Conservation (phyloP, 2,329 filamentous ascomycete genomes). For the Aspergillus tubingensis region DNA sequence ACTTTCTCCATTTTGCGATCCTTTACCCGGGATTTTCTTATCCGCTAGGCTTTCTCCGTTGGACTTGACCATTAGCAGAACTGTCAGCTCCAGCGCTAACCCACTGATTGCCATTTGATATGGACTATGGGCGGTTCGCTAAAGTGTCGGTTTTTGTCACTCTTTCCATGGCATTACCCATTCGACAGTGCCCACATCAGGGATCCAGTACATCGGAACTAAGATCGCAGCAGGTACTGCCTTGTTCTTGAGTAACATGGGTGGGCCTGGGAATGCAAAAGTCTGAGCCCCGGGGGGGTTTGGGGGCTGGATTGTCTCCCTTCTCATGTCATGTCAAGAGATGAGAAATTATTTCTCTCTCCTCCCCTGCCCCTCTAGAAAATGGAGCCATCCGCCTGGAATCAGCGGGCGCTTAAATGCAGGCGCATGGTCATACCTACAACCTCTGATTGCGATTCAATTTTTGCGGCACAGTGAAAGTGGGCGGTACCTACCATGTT, state of each 20-base stretch:
- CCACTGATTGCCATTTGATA: constrained; percentile 21
- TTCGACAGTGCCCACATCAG: constrained; percentile 21
- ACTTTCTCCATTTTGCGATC: neutral
- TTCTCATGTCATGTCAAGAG: constrained; percentile 22
- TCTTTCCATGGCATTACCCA: constrained; percentile 17
- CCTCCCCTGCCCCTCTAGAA: constrained; percentile 14
- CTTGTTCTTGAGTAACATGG: constrained; percentile 16
- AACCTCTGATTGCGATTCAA: constrained; percentile 27
- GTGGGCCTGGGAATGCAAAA: constrained; percentile 31
- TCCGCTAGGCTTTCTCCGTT: neutral
- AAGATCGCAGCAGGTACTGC: constrained; percentile 19
- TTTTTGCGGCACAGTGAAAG: constrained; percentile 33
- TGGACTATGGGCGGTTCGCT: constrained; percentile 17
- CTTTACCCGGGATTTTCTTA: neutral
- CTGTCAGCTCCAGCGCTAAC: constrained; percentile 23
- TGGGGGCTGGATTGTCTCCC: constrained; percentile 34
- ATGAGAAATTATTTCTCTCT: constrained; percentile 14
- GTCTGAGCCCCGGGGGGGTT: constrained; percentile 31
- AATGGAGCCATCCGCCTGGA: constrained; percentile 28
- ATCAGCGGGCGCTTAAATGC: constrained; percentile 41
- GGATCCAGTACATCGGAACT: constrained; percentile 28
- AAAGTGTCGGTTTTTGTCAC: constrained; percentile 15
- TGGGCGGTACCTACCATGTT: constrained; percentile 30
- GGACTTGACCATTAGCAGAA: neutral
- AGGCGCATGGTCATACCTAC: constrained; percentile 35